Evolutionary conservation across 1,284 basidiomycete species (phyloP).

Genomic region (Meira nashicola): DNA sequence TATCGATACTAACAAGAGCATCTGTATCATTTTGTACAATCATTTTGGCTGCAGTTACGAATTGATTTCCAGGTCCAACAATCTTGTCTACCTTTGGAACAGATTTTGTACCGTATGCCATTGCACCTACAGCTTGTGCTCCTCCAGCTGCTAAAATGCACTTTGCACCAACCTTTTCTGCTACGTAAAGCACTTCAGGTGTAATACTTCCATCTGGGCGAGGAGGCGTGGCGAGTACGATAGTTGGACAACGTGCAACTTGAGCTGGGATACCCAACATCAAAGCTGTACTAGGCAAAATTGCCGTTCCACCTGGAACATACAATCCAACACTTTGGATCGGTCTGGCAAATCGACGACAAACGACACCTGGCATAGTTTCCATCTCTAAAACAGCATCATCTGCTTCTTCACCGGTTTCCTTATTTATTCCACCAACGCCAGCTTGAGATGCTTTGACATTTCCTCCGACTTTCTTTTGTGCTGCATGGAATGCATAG

Average conservation of each 20-base stretch:
- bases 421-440: conserved; percentile 14
- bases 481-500: conserved; percentile 55
- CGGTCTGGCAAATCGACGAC: conserved; percentile 73
- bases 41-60: conserved; percentile 99
- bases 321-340: conserved; percentile 94
- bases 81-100: conserved; percentile 99
- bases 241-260: conserved; percentile 87
- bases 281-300: conserved; percentile 91
- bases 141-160: conserved; percentile 65
- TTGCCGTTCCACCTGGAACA: conserved; percentile 93
- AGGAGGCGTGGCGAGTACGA: conserved; percentile 92
- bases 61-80: conserved; percentile 97
- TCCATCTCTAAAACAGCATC: conserved; percentile 70
- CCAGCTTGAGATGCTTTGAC: conserved; percentile 57
- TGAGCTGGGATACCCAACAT: conserved; percentile 98
- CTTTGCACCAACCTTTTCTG: conserved; percentile 40
- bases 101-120: conserved; percentile 91
- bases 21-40: conserved; percentile 97
- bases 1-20: conserved; percentile 92
- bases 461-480: conserved; percentile 47
- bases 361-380: conserved; percentile 87
- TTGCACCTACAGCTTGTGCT: conserved; percentile 91
- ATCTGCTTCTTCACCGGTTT: conserved; percentile 58
- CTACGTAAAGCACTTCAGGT: conserved; percentile 51
- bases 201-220: conserved; percentile 56